Base-by-base conservation (phyloP, 257 asterid genomes). In the Craterostigma plantagineum region DNA sequence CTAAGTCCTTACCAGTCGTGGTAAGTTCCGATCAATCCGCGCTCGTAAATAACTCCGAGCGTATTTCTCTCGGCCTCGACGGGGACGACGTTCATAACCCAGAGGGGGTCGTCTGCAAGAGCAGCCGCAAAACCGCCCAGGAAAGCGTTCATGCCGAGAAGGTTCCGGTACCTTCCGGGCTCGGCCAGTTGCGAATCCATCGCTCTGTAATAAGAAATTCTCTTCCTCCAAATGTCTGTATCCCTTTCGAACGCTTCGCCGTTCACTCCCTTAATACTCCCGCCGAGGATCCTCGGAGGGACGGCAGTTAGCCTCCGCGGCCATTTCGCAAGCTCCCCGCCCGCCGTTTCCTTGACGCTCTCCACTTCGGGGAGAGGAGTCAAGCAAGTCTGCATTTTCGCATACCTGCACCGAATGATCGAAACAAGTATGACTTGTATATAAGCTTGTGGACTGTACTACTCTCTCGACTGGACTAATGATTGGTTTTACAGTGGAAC, bases 121-220 rank as follows among this genome's bases (percentile, higher is more conserved):
- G 94, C 91, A 23, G 97, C 97, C 10, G 97, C 82, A 34, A 86
- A 86, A 17, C 97, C 97, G 51, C 94, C 97, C 59, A 86, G 54
- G 16, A 61, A 51, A 3, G 94, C 81, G 42, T 86, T 86, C 97
- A 78, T 78, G 40, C 81, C 97, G 16, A 86, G 87, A 75, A 86
- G 45, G 68, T 86, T 86, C 2, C 97, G 58, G 39, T 73, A 86
- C 64, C 91, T 69, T 16, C 94, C 94, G 6, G 44, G 57, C 45
- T 81, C 94, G 7, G 87, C 94, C 42, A 86, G 49, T 69, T 81
- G 94, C 41, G 11, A 34, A 58, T 86, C 94, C 7, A 86, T 9
- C 16, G 59, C 49, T 72, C 81, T 86, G 54, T 86, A 86, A 33
- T 73, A 78, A 2, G 71, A 45, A 3, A 78, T 69, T 64, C 91